Conservation (phyloP, 2,329 filamentous ascomycete genomes). For the Calycina marina region DNA sequence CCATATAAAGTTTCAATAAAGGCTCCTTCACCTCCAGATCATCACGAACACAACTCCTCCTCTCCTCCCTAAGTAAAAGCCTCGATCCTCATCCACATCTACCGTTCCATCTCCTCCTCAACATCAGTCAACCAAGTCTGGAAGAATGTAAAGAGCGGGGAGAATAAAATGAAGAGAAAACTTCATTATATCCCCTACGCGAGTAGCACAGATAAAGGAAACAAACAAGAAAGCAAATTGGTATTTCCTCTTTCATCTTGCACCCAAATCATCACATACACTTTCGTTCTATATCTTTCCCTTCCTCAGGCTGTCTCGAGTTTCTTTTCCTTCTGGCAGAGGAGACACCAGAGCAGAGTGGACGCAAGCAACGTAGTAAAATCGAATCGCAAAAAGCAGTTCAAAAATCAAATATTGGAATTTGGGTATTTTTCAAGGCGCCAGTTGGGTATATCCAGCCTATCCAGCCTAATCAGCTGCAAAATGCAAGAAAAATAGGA, state of each 20-base stretch:
- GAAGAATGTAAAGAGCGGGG: no score
- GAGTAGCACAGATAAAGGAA: no score
- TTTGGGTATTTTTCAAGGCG: constrained; percentile 22
- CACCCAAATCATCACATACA: constrained; percentile 3
- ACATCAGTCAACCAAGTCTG: no score
- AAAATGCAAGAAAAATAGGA: constrained; percentile 20
- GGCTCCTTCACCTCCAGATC: no score
- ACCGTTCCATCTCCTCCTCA: no score
- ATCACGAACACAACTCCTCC: no score
- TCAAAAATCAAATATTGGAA: constrained; percentile 20
- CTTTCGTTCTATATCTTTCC: constrained; percentile 18
- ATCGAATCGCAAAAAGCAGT: constrained; percentile 14
- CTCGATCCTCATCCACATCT: no score
- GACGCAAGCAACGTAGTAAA: constrained; percentile 8
- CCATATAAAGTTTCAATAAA: no score
- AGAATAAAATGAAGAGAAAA: no score
- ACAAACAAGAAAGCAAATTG: constrained; percentile 20
- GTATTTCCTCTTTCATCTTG: constrained; percentile 20
- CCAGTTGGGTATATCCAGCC: constrained; percentile 24
- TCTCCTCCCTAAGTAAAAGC: no score
- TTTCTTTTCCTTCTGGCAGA: constrained; percentile 13
- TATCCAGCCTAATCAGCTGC: constrained; percentile 16
- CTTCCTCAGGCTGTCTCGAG: constrained; percentile 11
- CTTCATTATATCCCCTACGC: constrained; percentile 7
- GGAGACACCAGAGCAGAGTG: constrained; percentile 6